Percentiles rank a stretch among this genome's conserved stretches.
Conservation (phyloP, 2,329 filamentous ascomycete genomes). For the Endoconidiophora polonica region DNA sequence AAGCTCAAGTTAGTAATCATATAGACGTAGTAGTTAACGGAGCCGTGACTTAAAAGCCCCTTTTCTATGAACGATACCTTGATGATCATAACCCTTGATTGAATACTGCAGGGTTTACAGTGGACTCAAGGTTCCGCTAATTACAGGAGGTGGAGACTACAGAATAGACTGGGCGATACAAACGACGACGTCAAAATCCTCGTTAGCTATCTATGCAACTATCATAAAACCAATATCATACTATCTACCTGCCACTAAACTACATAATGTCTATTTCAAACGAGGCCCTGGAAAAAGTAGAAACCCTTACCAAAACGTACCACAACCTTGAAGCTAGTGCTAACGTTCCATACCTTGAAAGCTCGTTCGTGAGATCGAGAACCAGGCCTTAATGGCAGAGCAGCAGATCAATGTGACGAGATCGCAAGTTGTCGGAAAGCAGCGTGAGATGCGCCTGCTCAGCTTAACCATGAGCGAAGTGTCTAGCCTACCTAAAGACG, state of each 20-base stretch:
- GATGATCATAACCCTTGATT: too few relatives aligned
- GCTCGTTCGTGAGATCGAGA: slow-evolving; percentile 88
- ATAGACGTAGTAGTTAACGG: too few relatives aligned
- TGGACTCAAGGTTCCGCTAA: too few relatives aligned
- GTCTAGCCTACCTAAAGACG: slow-evolving; percentile 54
- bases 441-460: slow-evolving; percentile 74
- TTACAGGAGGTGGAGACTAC: too few relatives aligned
- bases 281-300: slow-evolving; percentile 82
- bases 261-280: slow-evolving; percentile 77
- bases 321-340: neutral
- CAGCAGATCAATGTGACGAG: slow-evolving; percentile 82
- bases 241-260: neutral
- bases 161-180: too few relatives aligned
- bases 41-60: too few relatives aligned
- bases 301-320: neutral
- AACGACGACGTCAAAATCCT: neutral
- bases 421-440: slow-evolving; percentile 68
- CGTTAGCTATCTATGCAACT: neutral
- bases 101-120: too few relatives aligned
- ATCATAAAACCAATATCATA: neutral
- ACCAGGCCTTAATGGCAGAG: slow-evolving; percentile 71
- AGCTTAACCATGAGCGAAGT: slow-evolving; percentile 78
- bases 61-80: too few relatives aligned
- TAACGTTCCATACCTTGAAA: slow-evolving; percentile 22
- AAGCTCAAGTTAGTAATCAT: too few relatives aligned